A percentile compares a stretch with the other conserved stretches of the same genome.
These are phyloP conservation scores for Jimgerdemannia flammicorona DNA, from an alignment of 192 early-diverging fungal species.

Conservation along the genomic window DNA sequence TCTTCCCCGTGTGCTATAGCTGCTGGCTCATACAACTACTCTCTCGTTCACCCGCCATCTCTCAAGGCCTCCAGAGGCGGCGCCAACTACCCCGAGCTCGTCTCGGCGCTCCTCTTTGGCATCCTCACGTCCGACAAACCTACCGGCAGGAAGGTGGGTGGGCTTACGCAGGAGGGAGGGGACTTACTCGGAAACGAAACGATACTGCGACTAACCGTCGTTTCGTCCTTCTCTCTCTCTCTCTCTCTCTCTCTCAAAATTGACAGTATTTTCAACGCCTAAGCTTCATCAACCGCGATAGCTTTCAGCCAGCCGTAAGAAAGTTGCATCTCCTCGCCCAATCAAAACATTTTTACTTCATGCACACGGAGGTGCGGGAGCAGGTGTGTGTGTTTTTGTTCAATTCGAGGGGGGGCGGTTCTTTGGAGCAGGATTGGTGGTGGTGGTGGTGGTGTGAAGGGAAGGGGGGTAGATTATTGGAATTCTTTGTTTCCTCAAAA, in stretches of 20 bases:
- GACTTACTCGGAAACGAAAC: constrained; percentile 9
- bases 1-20: too few relatives aligned
- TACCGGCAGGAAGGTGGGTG: constrained; percentile 11
- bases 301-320: constrained; percentile 37
- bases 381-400: constrained; percentile 23
- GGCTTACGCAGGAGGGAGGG: constrained; percentile 17
- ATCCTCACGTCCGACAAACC: neutral
- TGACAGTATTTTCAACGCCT: constrained; percentile 51
- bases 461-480: too few relatives aligned
- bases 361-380: constrained; percentile 33
- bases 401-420: too few relatives aligned
- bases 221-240: constrained; percentile 24
- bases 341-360: constrained; percentile 26
- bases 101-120: neutral
- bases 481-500: too few relatives aligned
- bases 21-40: too few relatives aligned
- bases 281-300: constrained; percentile 62
- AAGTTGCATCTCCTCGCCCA: constrained; percentile 31
- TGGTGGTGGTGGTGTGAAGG: too few relatives aligned
- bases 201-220: constrained; percentile 31
- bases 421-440: too few relatives aligned
- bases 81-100: constrained; percentile 24
- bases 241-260: neutral
- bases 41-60: too few relatives aligned
- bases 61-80: too few relatives aligned